Base-by-base conservation (phyloP, 2,329 filamentous ascomycete species). In the Fusarium nisikadoi region DNA sequence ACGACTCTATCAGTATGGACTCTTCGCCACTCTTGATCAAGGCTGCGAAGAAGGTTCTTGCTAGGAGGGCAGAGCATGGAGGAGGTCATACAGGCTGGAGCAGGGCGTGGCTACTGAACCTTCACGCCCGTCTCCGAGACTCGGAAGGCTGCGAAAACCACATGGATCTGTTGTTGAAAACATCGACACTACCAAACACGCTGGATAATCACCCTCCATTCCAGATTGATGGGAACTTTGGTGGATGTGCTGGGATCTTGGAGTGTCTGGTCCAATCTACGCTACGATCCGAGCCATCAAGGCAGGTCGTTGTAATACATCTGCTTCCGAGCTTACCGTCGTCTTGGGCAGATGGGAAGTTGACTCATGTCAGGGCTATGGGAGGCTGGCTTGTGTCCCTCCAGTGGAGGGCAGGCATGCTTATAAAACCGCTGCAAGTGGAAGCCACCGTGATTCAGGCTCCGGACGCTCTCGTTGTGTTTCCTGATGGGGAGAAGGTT, bases 31-130 rank as follows among this genome's bases (percentile, higher is more conserved):
- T 75, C 1, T 56, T 81, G 8, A 70, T 72, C 3, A 65, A 70
- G 1, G 80, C 81, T 10, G 79, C 80, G 3, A 73, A 62, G 20
- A 75, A 68, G 10, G 79, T 80, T 0, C 72, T 83, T 2, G 71
- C 77, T 0, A 68, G 78, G 11, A 65, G 81, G 29, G 76, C 77
- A 0, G 77, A 76, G 0, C 73, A 81, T 19, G 81, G 80, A 5
- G 83, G 84, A 8, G 86, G 84, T 0, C 82, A 86, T 56, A 88
- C 85, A 0, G 86, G 86, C 0, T 88, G 86, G 86, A 86, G 84
- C 8, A 80, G 84, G 20, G 85, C 84, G 9, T 88, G 86, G 86
- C 75, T 85, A 1, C 78, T 87, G n/a, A 85, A 83, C 43, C 77
- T 87, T 42, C 84, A 85, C 56, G 85, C 86, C 17, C 81, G 86